Base-by-base conservation (phyloP, 2,329 filamentous ascomycete genomes). In the Chaetomium olivaceum region DNA sequence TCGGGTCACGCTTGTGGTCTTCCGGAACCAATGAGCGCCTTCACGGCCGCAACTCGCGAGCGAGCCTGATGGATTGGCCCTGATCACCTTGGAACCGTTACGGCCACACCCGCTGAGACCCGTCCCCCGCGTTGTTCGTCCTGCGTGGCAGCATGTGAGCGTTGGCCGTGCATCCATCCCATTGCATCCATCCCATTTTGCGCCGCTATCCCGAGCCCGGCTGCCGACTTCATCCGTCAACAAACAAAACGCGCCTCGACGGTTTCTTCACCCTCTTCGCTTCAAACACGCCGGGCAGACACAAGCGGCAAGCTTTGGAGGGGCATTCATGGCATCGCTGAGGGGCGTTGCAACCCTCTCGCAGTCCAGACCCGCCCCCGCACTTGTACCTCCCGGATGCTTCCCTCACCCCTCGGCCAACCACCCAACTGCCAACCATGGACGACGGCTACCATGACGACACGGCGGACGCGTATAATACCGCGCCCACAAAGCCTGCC, bases 301-400 rank as follows among this genome's bases (percentile, higher is more conserved):
- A 56, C 60, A 31, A 46, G n/a, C 52, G 14, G 16, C 59, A 55
- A 25, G 4, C 19, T 19, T 33, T n/a, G 33, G 46, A 62, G 63
- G 48, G 25, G 39, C 31, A 58, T 63, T 52, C 50, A 66, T 66
- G 64, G 60, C 64, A 63, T 19, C 55, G 16, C 33, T n/a, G 46
- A 25, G 31, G 11, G 23, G 23, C 9, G 46, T 23, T 58, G 52
- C 43, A 57, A 11, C 55, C 39, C 12, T 33, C 55, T 23, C 50
- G 19, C n/a, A 23, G 29, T 36, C 29, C 36, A 43, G n/a, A 57
- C 6, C 52, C 52, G 43, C 55, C 67, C 67, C 63, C 67, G 65
- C 64, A 69, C 51, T 62, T 66, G 61, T 59, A 48, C 52, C 25
- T 59, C 52, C 50, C 57, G 61, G 60, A 67, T 66, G 59, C 48